Base-by-base conservation (phyloP, 768 basidiomycete species). In the Pisolithus albus region DNA sequence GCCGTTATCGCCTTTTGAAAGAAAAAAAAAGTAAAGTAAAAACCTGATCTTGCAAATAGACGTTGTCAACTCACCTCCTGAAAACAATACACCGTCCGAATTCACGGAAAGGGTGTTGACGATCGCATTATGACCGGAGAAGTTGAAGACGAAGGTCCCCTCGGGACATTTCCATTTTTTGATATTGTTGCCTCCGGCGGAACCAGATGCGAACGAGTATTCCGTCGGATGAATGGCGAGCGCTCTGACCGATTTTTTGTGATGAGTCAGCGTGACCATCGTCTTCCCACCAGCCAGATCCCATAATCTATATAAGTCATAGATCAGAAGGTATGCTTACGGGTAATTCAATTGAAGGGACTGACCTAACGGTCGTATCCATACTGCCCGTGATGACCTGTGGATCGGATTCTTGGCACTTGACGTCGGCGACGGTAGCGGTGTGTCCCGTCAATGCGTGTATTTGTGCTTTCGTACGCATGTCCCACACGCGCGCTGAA, bases 141-240 rank as follows among this genome's bases (percentile, higher is more conserved):
- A 96, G 71, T 97, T 99, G 77, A 88, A 91, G 3, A 98, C 95
- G 57, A 99, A 98, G 2, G 82, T 68, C 43, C 96, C 96, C 56
- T 97, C 92, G 5, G 96, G 96, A 60, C 92, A 97, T 61, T 95
- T 96, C 95, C 95, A 99, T 68, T 98, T 98, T 66, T 99, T 99
- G 74, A 99, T 97, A 68, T 98, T 98, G 75, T 97, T 97, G 0
- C 94, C 96, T n/a, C 96, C 96, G 0, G 95, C 89, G 23, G 91
- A 93, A 46, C 89, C 96, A 3, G 86, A 88, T 2, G 93, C 96
- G 63, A 99, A 99, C 30, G 87, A 88, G 73, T 93, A 98, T 61
- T 98, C 96, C 4, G 90, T 92, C 1, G 95, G 95, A 64, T 97
- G 94, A 50, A 99, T 84, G 5, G 95, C 88, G 45, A 99, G 77